These are phyloP conservation scores for Tuber magnatum DNA, from an alignment of 495 filamentous ascomycete genomes.

Conservation along the genomic window DNA sequence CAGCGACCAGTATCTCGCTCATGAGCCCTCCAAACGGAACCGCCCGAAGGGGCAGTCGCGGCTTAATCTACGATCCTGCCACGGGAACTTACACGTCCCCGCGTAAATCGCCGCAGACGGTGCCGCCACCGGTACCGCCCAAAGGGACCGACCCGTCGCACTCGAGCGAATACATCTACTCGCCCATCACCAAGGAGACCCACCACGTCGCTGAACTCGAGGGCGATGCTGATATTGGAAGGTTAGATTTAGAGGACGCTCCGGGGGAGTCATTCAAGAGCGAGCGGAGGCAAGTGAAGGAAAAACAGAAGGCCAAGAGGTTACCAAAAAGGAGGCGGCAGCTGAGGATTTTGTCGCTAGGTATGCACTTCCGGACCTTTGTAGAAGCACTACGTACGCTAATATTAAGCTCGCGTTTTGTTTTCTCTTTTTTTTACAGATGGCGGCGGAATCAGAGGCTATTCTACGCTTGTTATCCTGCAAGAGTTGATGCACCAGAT, in stretches of 20 bases:
- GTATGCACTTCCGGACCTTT: constrained; percentile 47
- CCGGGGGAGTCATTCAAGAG: constrained; percentile 1
- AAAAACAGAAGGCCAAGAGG: neutral
- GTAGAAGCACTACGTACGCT: constrained; percentile 6
- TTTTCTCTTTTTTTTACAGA: constrained; percentile 48
- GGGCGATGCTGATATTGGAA: constrained; percentile 16
- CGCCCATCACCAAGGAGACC: constrained; percentile 24
- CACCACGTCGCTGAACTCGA: constrained; percentile 29
- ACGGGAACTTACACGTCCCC: constrained; percentile 22
- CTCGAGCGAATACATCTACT: neutral
- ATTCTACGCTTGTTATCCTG: constrained; percentile 61
- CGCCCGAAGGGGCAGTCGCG: neutral
- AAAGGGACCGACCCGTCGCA: constrained; percentile 21
- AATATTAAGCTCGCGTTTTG: constrained; percentile 9
- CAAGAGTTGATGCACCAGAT: constrained; percentile 79
- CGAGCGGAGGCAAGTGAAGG: constrained; percentile 3
- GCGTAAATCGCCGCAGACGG: constrained; percentile 11
- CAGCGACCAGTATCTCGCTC: neutral
- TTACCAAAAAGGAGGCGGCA: constrained; percentile 69
- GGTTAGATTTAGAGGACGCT: constrained; percentile 14
- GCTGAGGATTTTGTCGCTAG: constrained; percentile 80
- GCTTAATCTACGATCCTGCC: constrained; percentile 24
- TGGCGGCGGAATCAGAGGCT: constrained; percentile 92
- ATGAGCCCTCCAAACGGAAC: neutral
- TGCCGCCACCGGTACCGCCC: constrained; percentile 28